Percentiles rank a stretch among this genome's conserved stretches.
Conservation (phyloP, 176 grass and related monocot genomes). For the Dendrocalamus sinicus region DNA sequence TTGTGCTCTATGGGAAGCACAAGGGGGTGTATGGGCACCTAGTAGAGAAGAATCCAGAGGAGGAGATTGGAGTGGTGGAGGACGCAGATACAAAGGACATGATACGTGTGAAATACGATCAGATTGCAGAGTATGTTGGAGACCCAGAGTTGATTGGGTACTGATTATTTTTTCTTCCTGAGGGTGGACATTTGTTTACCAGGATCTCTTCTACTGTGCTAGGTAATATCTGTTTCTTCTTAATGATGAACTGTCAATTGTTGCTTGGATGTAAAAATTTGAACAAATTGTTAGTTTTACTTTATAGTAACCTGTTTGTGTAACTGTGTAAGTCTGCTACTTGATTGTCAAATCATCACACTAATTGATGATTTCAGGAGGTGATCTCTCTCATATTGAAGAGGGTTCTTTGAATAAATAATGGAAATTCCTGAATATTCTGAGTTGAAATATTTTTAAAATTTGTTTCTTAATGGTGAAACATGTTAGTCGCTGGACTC, state of each 20-base stretch:
- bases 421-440: neutral
- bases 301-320: slow-evolving; percentile 33
- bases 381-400: neutral
- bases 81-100: slow-evolving; percentile 76
- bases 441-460: neutral
- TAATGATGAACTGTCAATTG: slow-evolving; percentile 28
- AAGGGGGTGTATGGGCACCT: slow-evolving; percentile 84
- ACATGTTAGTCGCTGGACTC: no score
- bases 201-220: slow-evolving; percentile 10
- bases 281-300: neutral
- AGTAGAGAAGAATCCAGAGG: slow-evolving; percentile 63
- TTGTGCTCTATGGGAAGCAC: slow-evolving; percentile 86
- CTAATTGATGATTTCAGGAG: slow-evolving; percentile 4
- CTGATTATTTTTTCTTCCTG: slow-evolving; percentile 47
- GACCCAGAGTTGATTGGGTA: slow-evolving; percentile 77
- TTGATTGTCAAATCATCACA: neutral
- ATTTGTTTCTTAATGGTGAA: neutral
- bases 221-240: slow-evolving; percentile 43
- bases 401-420: slow-evolving; percentile 8
- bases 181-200: neutral
- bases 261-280: slow-evolving; percentile 34
- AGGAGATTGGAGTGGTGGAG: slow-evolving; percentile 71
- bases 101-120: slow-evolving; percentile 73
- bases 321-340: slow-evolving; percentile 25
- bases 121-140: slow-evolving; percentile 85